These are phyloP conservation scores for Datura wrightii DNA, from an alignment of 257 asterid species.

Conservation along the genomic window DNA sequence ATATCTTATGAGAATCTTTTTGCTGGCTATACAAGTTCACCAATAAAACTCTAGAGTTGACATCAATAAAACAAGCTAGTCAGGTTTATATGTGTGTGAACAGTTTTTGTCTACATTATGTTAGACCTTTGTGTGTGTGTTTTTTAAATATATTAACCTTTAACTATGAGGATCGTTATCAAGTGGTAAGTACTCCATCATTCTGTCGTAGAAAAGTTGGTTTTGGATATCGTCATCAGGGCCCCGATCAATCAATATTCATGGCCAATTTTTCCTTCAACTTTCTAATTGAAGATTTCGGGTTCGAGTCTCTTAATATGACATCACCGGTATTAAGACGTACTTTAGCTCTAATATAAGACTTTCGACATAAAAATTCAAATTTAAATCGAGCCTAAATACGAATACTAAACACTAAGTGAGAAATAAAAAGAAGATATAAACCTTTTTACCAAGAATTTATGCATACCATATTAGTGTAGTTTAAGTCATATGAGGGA, in stretches of 20 bases:
- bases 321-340: no score
- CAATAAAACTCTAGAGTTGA: constrained; percentile 50
- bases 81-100: constrained; percentile 38
- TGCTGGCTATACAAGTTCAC: constrained; percentile 53
- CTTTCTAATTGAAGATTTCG: no score
- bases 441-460: not conserved
- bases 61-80: constrained; percentile 35
- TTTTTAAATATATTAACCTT: not conserved
- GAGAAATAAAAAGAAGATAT: not conserved
- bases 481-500: not conserved
- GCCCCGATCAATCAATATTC: no score
- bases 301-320: no score
- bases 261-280: no score
- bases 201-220: no score
- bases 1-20: constrained; percentile 74
- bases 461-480: not conserved
- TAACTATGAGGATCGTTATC: not conserved
- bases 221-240: no score
- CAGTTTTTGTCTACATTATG: constrained; percentile 25
- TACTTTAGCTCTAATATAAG: not conserved
- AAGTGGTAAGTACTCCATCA: not conserved
- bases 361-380: no score
- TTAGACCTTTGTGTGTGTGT: constrained; percentile 14
- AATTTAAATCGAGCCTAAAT: no score
- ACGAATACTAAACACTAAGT: no score